Evolutionary conservation across 306 rosid genomes (phyloP).

Genomic region (Gastrolobium bilobum): DNA sequence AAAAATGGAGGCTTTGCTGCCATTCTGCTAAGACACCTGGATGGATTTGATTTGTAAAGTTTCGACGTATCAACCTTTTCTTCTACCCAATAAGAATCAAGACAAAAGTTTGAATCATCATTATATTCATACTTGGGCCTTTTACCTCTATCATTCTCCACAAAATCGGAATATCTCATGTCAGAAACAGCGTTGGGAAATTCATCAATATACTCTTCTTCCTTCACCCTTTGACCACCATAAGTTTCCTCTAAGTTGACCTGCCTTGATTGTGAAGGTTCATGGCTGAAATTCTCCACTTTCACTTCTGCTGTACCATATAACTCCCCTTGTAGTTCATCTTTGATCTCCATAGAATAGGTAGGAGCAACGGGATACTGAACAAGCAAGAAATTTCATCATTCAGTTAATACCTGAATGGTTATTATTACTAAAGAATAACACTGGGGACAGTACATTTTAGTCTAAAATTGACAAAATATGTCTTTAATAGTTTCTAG

Average conservation of each 20-base stretch:
- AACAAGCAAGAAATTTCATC: conserved; percentile 43
- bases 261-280: conserved; percentile 55
- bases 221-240: conserved; percentile 70
- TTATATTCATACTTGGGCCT: conserved; percentile 71
- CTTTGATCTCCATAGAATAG: conserved; percentile 53
- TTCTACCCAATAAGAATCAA: conserved; percentile 64
- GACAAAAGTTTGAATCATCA: conserved; percentile 53
- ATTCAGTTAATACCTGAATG: conserved; percentile 40
- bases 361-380: conserved; percentile 53
- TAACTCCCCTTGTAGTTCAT: conserved; percentile 40
- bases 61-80: conserved; percentile 62
- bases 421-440: conserved; percentile 13
- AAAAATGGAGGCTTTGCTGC: conserved; percentile 79
- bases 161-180: conserved; percentile 10
- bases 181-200: conserved; percentile 44
- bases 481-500: conserved; percentile 13
- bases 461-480: conserved; percentile 12
- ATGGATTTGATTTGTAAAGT: conserved; percentile 55
- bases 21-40: conserved; percentile 55
- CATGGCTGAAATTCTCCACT: conserved; percentile 54
- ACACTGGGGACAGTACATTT: not conserved
- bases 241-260: conserved; percentile 50
- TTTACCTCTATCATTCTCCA: conserved; percentile 61
- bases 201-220: conserved; percentile 63
- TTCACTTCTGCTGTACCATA: conserved; percentile 59